Evolutionary conservation across 768 basidiomycete species (phyloP).

Genomic region (Auricularia cornea): DNA sequence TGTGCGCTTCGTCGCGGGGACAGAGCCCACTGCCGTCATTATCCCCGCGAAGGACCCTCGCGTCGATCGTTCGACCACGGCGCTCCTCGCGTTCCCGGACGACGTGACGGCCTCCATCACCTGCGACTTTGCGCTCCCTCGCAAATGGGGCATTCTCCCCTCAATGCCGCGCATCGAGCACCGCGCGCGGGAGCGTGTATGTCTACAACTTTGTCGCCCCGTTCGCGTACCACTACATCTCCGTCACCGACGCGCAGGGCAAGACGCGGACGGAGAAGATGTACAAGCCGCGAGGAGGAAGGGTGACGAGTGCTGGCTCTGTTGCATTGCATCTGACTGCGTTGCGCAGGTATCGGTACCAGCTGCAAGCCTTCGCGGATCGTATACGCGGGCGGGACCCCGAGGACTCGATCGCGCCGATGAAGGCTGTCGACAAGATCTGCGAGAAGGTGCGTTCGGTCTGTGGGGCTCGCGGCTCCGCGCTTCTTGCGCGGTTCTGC

Average conservation of each 20-base stretch:
- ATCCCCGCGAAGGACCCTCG: constrained; percentile 22
- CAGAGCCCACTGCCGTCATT: constrained; percentile 34
- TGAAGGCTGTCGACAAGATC: constrained; percentile 49
- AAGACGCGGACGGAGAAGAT: constrained; percentile 31
- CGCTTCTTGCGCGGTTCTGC: no score
- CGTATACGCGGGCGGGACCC: constrained; percentile 39
- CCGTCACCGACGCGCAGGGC: constrained; percentile 20
- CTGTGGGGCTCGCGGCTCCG: no score
- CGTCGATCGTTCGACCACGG: constrained; percentile 35
- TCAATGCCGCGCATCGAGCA: constrained; percentile 28
- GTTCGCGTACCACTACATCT: constrained; percentile 41
- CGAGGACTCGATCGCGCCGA: constrained; percentile 48
- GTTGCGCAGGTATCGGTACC: constrained; percentile 45
- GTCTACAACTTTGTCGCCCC: constrained; percentile 38
- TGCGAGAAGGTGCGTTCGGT: constrained; percentile 39
- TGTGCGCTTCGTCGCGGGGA: constrained; percentile 39
- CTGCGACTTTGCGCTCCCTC: constrained; percentile 26
- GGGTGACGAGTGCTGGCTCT: constrained; percentile 49
- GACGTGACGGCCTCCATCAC: constrained; percentile 15
- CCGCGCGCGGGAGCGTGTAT: constrained; percentile 30
- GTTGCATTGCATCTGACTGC: background rate
- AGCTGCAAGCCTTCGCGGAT: constrained; percentile 59
- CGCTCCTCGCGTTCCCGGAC: constrained; percentile 10
- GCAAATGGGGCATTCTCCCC: constrained; percentile 28
- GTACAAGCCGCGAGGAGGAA: constrained; percentile 32